phyloP scores from a whole-genome alignment of 1,284 basidiomycete species.

The Gymnopus androsaceus region DNA sequence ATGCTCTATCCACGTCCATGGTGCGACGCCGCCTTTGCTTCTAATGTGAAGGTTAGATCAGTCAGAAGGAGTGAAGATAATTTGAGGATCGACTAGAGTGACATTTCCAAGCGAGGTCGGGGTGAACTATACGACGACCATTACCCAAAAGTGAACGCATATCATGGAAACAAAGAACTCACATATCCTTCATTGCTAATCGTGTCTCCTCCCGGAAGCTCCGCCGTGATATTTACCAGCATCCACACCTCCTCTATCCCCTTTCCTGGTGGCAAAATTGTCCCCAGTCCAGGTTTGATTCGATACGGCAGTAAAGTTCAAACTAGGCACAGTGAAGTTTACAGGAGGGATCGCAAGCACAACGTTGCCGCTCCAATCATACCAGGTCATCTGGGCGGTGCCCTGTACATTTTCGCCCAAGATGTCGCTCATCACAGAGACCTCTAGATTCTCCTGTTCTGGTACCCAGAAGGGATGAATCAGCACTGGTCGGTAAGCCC shows the following conservation, averaged over 20 bases:
- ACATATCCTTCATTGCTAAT: slow-evolving; percentile 58
- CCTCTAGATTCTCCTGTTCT: slow-evolving; percentile 48
- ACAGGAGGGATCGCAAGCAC: slow-evolving; percentile 38
- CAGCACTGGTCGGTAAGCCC: slow-evolving; percentile 49
- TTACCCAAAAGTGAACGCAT: not conserved
- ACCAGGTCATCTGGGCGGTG: slow-evolving; percentile 56
- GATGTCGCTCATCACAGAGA: slow-evolving; percentile 53
- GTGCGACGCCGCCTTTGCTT: slow-evolving; percentile 53
- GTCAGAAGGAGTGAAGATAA: slow-evolving; percentile 34
- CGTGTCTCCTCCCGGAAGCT: slow-evolving; percentile 39
- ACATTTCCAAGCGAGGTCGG: slow-evolving; percentile 50
- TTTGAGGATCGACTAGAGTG: slow-evolving; percentile 48
- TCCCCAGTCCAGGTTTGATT: slow-evolving; percentile 39
- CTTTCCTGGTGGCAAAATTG: slow-evolving; percentile 46
- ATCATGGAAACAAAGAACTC: slow-evolving; percentile 22
- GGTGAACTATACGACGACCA: slow-evolving; percentile 44
- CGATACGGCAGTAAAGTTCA: slow-evolving; percentile 54
- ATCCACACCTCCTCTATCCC: slow-evolving; percentile 51
- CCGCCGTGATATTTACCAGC: slow-evolving; percentile 50
- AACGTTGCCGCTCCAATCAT: slow-evolving; percentile 52
- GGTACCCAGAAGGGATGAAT: slow-evolving; percentile 59
- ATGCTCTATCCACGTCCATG: slow-evolving; percentile 64
- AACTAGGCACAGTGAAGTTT: slow-evolving; percentile 45
- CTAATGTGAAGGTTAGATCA: slow-evolving; percentile 51
- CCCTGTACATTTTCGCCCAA: slow-evolving; percentile 49